phyloP scores from a whole-genome alignment of 2,329 filamentous ascomycete genomes.

The Verticillium isaacii region DNA sequence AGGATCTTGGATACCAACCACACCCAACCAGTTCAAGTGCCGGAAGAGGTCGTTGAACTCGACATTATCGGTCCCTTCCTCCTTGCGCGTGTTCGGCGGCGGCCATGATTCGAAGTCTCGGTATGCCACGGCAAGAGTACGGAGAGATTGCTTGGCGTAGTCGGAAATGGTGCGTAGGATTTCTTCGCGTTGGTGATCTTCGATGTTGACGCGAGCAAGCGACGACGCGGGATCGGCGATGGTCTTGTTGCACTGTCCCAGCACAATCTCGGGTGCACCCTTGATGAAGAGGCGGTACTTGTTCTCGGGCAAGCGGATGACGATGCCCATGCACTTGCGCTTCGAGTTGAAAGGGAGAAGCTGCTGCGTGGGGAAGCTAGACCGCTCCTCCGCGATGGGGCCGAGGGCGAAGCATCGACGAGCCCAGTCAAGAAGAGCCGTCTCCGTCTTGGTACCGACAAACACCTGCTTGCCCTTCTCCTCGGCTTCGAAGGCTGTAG shows the following conservation, averaged over 20 bases:
- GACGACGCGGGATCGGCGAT: constrained; percentile 38
- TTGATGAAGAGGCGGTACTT: constrained; percentile 44
- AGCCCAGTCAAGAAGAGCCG: constrained; percentile 38
- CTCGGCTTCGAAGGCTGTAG: constrained; percentile 49
- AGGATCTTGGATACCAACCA: constrained; percentile 20
- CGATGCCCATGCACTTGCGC: constrained; percentile 44
- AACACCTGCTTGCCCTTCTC: constrained; percentile 36
- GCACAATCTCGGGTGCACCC: constrained; percentile 48
- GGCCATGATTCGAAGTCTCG: constrained; percentile 66
- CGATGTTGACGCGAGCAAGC: constrained; percentile 22
- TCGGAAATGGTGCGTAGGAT: constrained; percentile 28
- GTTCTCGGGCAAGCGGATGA: constrained; percentile 21
- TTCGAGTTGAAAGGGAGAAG: constrained; percentile 47
- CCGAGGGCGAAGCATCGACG: constrained; percentile 28
- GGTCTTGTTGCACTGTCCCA: constrained; percentile 35
- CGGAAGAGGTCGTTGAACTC: constrained; percentile 38
- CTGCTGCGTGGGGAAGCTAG: constrained; percentile 38
- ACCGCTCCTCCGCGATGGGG: constrained; percentile 39
- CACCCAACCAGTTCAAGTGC: constrained; percentile 34
- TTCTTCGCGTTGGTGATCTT: constrained; percentile 19
- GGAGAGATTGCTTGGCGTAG: constrained; percentile 63
- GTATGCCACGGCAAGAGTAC: constrained; percentile 62
- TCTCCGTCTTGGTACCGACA: constrained; percentile 51
- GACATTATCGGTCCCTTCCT: constrained; percentile 48
- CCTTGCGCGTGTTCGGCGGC: constrained; percentile 56